Evolutionary conservation across 108 stramenopile genomes (phyloP), one percentile per base, ranked within the genome.

Genomic region (Ochromonas danica): DNA sequence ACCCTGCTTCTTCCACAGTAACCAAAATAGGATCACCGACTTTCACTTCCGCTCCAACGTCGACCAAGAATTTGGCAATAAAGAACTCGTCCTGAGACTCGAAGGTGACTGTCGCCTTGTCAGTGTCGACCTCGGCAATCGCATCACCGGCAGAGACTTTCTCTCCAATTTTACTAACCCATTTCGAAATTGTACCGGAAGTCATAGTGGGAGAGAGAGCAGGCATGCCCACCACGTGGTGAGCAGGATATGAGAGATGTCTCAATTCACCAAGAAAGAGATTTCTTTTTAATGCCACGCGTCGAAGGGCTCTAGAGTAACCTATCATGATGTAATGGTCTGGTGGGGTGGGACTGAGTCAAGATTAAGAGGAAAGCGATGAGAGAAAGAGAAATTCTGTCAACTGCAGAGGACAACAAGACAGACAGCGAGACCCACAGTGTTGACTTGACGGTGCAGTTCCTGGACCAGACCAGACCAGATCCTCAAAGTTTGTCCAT

Each of bases 101-200:
- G 87, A 94, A 99, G 61, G 95, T 82, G 33, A 99, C 94, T 1
- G 95, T 96, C 39, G 98, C 96, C 88, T 99, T 99, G 86, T 99
- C 98, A 25, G 98, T 99, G 83, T 98, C 95, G 22, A 98, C 87
- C 28, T 93, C 93, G 82, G 92, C 93, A 45, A 98, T 61, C n/a
- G 92, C 87, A 61, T 94, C 93, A 41, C 98, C 98, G 1, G 96
- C 92, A 51, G 71, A 78, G 80, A 95, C 92, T 33, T 86, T 67
- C 0, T 90, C 92, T 30, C 96, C 96, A 72, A 92, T 93, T 41
- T 87, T 71, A 33, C 92, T 70, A 75, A 86, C 89, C 96, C 96
- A 97, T 10, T 83, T 74, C 45, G 90, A 86, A 65, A 97, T 93
- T 38, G 93, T 88, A 30, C 96, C 96, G 30, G 82, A 79, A 80